A percentile compares a stretch with the other conserved stretches of the same genome.
Evolutionary conservation across 208 protist species (phyloP).

Genomic region (Trypanosoma boissoni): DNA sequence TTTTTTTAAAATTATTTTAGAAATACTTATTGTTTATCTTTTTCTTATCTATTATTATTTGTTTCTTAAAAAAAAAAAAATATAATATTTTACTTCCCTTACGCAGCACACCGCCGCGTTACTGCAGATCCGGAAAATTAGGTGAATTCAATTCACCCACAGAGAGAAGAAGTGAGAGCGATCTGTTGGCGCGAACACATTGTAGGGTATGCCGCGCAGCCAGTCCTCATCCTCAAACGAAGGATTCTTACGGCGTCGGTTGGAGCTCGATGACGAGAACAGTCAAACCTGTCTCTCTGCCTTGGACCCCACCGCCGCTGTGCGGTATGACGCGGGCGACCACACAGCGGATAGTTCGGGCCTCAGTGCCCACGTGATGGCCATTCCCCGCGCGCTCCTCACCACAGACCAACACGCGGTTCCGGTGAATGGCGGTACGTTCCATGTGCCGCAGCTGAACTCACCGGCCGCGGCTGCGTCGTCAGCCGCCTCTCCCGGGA

Average conservation of each 20-base stretch:
- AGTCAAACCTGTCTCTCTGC: conserved; percentile 13
- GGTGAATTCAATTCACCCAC: too few species aligned
- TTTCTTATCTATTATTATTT: too few species aligned
- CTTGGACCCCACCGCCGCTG: not conserved
- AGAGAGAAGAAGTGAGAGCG: too few species aligned
- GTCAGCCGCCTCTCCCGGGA: not conserved
- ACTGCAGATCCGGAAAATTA: too few species aligned
- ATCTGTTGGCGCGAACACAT: too few species aligned
- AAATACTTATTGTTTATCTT: too few species aligned
- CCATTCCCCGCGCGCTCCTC: conserved; percentile 14
- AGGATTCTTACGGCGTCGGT: conserved; percentile 6
- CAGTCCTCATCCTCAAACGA: conserved; percentile 16
- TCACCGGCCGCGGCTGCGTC: not conserved
- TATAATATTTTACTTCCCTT: too few species aligned
- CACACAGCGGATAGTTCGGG: conserved; percentile 1
- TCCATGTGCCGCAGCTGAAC: too few species aligned
- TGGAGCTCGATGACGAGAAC: conserved; percentile 24
- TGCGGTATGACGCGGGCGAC: conserved; percentile 19
- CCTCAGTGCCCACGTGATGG: conserved; percentile 22
- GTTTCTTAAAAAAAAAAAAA: too few species aligned
- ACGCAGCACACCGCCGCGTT: too few species aligned
- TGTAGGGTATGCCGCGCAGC: not conserved
- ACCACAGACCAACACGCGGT: not conserved
- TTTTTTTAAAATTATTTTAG: too few species aligned
- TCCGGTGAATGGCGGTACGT: too few species aligned